Evolutionary conservation across 176 grass and related monocot genomes (phyloP).

Genomic region (Carex myosuroides): DNA sequence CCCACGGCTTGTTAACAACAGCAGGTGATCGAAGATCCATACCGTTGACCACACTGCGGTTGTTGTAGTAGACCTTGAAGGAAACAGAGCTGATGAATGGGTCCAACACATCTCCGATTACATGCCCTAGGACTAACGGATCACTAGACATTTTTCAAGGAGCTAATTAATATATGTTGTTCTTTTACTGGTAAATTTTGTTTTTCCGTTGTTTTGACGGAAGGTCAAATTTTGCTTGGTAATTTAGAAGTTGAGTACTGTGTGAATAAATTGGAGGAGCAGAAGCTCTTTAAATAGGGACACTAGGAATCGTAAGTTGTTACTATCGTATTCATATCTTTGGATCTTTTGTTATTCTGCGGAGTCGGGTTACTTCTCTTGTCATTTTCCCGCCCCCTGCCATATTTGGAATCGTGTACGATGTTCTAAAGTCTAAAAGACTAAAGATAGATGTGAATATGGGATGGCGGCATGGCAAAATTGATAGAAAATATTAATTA

Average conservation of each 20-base stretch:
- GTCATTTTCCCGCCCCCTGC: too few relatives aligned
- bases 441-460: too few relatives aligned
- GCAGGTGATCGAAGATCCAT: slow-evolving; percentile 42
- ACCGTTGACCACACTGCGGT: slow-evolving; percentile 41
- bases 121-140: slow-evolving; percentile 40
- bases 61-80: slow-evolving; percentile 37
- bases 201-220: neutral
- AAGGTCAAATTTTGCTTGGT: neutral
- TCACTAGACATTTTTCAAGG: slow-evolving; percentile 47
- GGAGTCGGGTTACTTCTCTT: neutral
- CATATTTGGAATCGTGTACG: too few relatives aligned
- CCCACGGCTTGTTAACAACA: slow-evolving; percentile 25
- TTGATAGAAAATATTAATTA: too few relatives aligned
- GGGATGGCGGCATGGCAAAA: too few relatives aligned
- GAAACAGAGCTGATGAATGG: slow-evolving; percentile 42
- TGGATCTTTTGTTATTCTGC: neutral
- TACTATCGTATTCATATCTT: neutral
- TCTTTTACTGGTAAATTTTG: neutral
- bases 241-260: neutral
- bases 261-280: neutral
- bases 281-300: neutral
- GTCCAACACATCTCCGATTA: slow-evolving; percentile 72
- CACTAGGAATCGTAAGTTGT: neutral
- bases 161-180: too few relatives aligned
- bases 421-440: too few relatives aligned